phyloP scores from a whole-genome alignment of 2,329 filamentous ascomycete genomes.

The Pestalotiopsis sp. region DNA sequence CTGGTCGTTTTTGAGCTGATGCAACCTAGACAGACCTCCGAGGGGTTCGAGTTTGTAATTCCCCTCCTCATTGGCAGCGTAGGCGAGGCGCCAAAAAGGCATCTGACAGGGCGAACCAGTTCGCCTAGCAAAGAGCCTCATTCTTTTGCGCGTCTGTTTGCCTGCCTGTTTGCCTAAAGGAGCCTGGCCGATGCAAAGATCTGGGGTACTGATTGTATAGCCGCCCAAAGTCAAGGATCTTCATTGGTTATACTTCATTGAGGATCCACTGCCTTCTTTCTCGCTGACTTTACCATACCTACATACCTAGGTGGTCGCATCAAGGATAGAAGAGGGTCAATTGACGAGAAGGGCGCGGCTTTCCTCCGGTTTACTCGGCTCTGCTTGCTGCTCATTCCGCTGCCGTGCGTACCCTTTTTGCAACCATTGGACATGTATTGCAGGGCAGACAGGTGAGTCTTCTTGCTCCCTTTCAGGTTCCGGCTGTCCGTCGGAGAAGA shows the following conservation, averaged over 20 bases:
- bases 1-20: not conserved
- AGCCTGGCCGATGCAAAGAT: not conserved
- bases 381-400: no score
- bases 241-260: not conserved
- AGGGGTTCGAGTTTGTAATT: not conserved
- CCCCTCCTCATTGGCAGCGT: not conserved
- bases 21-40: not conserved
- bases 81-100: no score
- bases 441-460: no score
- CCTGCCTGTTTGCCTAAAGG: conserved; percentile 5
- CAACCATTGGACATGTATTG: no score
- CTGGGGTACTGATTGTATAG: not conserved
- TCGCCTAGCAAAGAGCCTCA: conserved; percentile 10
- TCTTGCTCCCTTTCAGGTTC: not conserved
- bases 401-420: no score
- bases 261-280: not conserved
- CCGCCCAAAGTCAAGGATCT: not conserved
- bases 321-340: no score
- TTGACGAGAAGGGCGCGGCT: no score
- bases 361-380: no score
- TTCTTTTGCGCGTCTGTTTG: not conserved
- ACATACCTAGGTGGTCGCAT: no score
- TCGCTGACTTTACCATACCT: no score
- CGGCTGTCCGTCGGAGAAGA: not conserved
- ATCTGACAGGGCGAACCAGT: conserved; percentile 7